These are phyloP conservation scores for Themeda triandra DNA, from an alignment of 176 grass and related monocot genomes.

Conservation along the genomic window DNA sequence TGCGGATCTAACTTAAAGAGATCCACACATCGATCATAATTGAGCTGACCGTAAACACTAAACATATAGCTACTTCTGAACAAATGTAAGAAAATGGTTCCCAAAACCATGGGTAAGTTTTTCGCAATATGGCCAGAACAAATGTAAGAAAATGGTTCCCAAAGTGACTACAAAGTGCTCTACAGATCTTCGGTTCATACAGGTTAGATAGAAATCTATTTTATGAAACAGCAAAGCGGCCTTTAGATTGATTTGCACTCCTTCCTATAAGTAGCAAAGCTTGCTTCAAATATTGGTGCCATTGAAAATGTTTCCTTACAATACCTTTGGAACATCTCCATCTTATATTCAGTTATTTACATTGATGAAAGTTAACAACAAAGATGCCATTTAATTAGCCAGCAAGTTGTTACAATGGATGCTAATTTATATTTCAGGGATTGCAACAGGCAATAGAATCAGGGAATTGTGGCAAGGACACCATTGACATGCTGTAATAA, in stretches of 20 bases:
- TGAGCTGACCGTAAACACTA: too few species aligned
- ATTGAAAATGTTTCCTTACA: not conserved
- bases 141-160: too few species aligned
- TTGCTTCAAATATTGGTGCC: not conserved
- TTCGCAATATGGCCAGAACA: too few species aligned
- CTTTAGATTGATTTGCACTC: not conserved
- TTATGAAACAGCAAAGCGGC: not conserved
- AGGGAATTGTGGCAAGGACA: conserved; percentile 28
- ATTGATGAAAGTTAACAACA: not conserved
- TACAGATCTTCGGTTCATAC: conserved; percentile 14
- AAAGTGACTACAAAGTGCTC: conserved; percentile 36
- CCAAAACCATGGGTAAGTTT: too few species aligned
- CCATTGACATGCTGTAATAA: not conserved
- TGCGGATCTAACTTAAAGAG: too few species aligned
- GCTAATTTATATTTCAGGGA: conserved; percentile 39
- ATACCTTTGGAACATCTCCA: not conserved
- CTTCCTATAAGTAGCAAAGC: not conserved
- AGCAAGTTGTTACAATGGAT: conserved; percentile 1
- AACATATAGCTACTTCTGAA: too few species aligned
- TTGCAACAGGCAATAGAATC: conserved; percentile 57
- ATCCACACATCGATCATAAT: too few species aligned
- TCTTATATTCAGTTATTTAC: not conserved
- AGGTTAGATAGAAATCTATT: conserved; percentile 27
- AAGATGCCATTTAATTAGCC: not conserved
- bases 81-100: too few species aligned